phyloP scores from a whole-genome alignment of 2,329 filamentous ascomycete species.

The Kalmusia sp. region DNA sequence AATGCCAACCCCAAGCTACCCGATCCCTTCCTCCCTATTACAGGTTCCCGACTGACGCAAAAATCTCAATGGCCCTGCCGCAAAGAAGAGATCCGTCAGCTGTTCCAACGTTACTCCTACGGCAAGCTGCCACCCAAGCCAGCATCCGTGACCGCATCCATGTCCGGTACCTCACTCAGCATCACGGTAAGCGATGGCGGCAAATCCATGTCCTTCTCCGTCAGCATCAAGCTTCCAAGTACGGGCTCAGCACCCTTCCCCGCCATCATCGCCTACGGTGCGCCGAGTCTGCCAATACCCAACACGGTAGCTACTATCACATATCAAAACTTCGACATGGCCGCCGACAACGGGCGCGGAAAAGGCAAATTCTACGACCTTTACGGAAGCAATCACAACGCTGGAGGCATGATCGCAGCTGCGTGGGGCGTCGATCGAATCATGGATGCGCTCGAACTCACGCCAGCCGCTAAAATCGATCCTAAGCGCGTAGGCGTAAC shows the following conservation, averaged over 20 bases:
- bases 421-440: constrained; percentile 65
- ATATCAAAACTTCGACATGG: constrained; percentile 63
- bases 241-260: constrained; percentile 54
- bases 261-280: constrained; percentile 62
- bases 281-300: constrained; percentile 56
- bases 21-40: constrained; percentile 25
- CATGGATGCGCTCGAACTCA: constrained; percentile 61
- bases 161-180: constrained; percentile 21
- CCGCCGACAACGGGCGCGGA: constrained; percentile 57
- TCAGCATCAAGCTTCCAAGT: constrained; percentile 29
- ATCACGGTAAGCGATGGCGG: constrained; percentile 22
- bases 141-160: constrained; percentile 16
- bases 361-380: constrained; percentile 64
- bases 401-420: constrained; percentile 64
- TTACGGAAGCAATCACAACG: constrained; percentile 58
- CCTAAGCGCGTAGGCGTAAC: constrained; percentile 55
- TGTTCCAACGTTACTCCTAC: constrained; percentile 25
- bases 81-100: constrained; percentile 23
- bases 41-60: constrained; percentile 18
- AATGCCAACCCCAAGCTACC: constrained; percentile 10
- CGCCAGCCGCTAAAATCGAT: constrained; percentile 49
- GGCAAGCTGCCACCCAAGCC: constrained; percentile 27
- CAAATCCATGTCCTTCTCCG: constrained; percentile 26
- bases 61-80: constrained; percentile 25
- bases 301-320: constrained; percentile 60